Conservation (phyloP, 2,329 filamentous ascomycete genomes). For the Blastomyces parvus region DNA sequence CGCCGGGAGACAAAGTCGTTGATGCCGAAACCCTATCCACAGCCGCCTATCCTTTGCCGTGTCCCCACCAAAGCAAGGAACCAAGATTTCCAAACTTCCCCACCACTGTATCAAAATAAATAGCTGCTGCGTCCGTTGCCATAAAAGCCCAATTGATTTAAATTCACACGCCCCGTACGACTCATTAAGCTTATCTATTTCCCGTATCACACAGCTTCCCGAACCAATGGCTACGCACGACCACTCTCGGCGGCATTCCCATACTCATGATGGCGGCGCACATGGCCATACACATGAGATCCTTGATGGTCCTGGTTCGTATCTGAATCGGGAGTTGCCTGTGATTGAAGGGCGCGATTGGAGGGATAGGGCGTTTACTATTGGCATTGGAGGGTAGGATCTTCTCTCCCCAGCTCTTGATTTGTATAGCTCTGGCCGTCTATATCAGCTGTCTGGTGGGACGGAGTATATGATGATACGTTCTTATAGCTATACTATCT, state of each 20-base stretch:
- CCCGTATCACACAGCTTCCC: background rate
- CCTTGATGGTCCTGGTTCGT: conserved; percentile 86
- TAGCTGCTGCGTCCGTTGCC: background rate
- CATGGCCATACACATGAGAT: conserved; percentile 97
- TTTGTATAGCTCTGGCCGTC: background rate
- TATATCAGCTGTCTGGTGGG: background rate
- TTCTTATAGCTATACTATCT: background rate
- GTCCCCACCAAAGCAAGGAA: background rate
- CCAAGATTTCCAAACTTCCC: background rate
- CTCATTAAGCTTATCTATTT: background rate
- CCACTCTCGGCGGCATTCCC: conserved; percentile 31
- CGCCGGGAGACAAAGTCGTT: background rate
- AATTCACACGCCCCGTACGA: background rate
- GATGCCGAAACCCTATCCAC: background rate
- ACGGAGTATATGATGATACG: background rate
- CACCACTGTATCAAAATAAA: background rate
- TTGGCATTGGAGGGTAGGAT: conserved; percentile 90
- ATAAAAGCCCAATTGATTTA: background rate
- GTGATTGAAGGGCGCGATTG: conserved; percentile 81
- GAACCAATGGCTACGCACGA: conserved; percentile 10
- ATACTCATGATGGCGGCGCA: conserved; percentile 52
- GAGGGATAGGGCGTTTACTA: conserved; percentile 81
- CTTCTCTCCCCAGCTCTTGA: conserved; percentile 10
- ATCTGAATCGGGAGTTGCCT: conserved; percentile 82
- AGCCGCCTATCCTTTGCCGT: background rate